These are phyloP conservation scores for Coniochaeta prunicola DNA, from an alignment of 2,329 filamentous ascomycete species.

Conservation along the genomic window DNA sequence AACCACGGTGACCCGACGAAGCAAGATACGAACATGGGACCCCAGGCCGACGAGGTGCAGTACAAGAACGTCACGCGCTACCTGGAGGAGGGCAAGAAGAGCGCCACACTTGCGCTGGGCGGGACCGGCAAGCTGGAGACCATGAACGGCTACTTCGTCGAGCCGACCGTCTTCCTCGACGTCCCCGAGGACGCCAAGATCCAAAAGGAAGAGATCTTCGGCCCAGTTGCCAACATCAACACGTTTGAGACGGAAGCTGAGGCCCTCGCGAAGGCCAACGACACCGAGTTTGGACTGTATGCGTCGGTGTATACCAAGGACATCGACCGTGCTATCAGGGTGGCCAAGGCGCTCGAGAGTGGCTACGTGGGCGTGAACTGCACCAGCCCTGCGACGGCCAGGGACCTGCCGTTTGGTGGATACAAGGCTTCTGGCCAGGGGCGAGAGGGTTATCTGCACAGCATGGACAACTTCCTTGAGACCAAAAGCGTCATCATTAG, in stretches of 20 bases:
- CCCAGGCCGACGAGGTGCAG: constrained; percentile 43
- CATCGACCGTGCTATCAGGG: constrained; percentile 34
- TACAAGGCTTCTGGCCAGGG: constrained; percentile 32
- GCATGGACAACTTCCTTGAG: constrained; percentile 27
- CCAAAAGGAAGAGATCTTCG: constrained; percentile 56
- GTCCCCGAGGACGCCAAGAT: constrained; percentile 35
- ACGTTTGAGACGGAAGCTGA: constrained; percentile 51
- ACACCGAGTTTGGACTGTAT: constrained; percentile 49
- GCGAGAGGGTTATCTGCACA: constrained; percentile 26
- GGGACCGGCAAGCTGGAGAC: constrained; percentile 18
- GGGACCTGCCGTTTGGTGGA: constrained; percentile 33
- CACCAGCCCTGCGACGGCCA: constrained; percentile 26
- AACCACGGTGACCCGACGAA: constrained; percentile 28
- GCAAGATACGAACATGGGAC: constrained; percentile 29
- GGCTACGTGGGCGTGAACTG: constrained; percentile 55
- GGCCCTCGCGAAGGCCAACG: constrained; percentile 44
- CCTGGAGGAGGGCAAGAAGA: constrained; percentile 35
- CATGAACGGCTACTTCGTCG: constrained; percentile 30
- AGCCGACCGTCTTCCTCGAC: constrained; percentile 38
- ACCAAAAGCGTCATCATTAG: constrained; percentile 23
- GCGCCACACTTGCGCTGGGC: constrained; percentile 23
- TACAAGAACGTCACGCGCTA: constrained; percentile 37
- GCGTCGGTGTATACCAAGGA: constrained; percentile 48
- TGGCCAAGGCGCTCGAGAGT: constrained; percentile 46
- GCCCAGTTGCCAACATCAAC: constrained; percentile 53